These are phyloP conservation scores for Nakataea oryzae DNA, from an alignment of 2,329 filamentous ascomycete species.

Conservation along the genomic window DNA sequence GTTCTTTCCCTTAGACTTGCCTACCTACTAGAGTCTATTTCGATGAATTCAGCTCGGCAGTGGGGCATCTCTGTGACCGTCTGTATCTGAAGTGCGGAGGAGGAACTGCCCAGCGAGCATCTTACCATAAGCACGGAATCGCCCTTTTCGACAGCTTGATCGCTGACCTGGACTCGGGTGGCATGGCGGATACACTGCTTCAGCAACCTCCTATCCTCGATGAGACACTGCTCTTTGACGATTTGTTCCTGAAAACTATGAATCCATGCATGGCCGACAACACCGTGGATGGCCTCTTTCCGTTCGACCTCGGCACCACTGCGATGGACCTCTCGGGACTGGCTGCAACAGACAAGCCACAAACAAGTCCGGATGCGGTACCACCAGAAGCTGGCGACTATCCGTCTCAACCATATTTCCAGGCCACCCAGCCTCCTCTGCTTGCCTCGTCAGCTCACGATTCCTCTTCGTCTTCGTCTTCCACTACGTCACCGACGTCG, in stretches of 20 bases:
- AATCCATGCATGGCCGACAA: not conserved
- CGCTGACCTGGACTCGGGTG: conserved; percentile 11
- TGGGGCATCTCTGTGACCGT: conserved; percentile 29
- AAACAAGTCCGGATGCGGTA: no score
- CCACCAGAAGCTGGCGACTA: no score
- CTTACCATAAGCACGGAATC: conserved; percentile 31
- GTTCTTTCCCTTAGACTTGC: conserved; percentile 18
- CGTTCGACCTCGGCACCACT: not conserved
- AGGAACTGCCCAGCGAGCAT: conserved; percentile 20
- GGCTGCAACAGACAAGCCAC: no score
- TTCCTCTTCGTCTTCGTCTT: not conserved
- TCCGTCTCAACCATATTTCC: no score
- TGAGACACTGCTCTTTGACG: no score
- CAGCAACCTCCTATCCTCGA: no score
- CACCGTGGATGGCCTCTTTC: not conserved
- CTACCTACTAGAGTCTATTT: conserved; percentile 26
- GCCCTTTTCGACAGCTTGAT: conserved; percentile 29
- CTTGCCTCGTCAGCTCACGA: not conserved
- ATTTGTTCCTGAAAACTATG: no score
- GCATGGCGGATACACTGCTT: not conserved
- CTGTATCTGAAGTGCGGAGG: conserved; percentile 27
- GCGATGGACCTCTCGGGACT: not conserved
- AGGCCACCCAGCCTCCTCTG: no score
- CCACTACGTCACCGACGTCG: not conserved
- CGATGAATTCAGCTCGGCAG: conserved; percentile 27